phyloP scores from a whole-genome alignment of 2,329 filamentous ascomycete species.

The Chalaropsis ovoidea region DNA sequence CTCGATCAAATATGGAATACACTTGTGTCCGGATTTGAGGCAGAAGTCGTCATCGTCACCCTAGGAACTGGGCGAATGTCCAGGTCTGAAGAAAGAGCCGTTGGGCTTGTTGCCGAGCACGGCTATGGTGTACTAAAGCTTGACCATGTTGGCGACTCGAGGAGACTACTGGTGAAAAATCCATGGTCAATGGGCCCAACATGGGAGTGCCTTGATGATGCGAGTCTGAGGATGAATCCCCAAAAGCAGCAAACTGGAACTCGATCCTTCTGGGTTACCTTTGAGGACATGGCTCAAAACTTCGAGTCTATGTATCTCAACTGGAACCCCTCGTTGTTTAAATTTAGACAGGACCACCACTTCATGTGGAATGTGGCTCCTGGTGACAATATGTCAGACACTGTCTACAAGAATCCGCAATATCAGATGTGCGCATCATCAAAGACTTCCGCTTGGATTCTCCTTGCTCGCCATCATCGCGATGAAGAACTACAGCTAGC shows the following conservation, averaged over 20 bases:
- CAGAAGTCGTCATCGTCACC: conserved; percentile 75
- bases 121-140: conserved; percentile 88
- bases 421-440: conserved; percentile 55
- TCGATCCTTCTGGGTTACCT: conserved; percentile 72
- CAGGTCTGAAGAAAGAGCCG: conserved; percentile 60
- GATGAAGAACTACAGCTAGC: conserved; percentile 51
- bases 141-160: conserved; percentile 49
- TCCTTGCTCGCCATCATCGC: conserved; percentile 78
- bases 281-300: conserved; percentile 77
- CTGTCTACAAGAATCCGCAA: conserved; percentile 56
- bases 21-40: conserved; percentile 61
- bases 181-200: conserved; percentile 70
- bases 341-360: conserved; percentile 74
- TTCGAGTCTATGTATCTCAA: conserved; percentile 96
- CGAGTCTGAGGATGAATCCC: conserved; percentile 24
- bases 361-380: conserved; percentile 66
- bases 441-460: conserved; percentile 63
- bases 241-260: conserved; percentile 44
- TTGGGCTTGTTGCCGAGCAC: conserved; percentile 81
- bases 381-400: conserved; percentile 40
- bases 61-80: conserved; percentile 81
- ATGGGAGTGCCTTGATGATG: conserved; percentile 18
- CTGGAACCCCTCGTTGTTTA: conserved; percentile 85
- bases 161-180: conserved; percentile 79
- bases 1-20: conserved; percentile 67